These are phyloP conservation scores for Rhododendron henanense DNA, from an alignment of 148 eudicot species.

Conservation along the genomic window DNA sequence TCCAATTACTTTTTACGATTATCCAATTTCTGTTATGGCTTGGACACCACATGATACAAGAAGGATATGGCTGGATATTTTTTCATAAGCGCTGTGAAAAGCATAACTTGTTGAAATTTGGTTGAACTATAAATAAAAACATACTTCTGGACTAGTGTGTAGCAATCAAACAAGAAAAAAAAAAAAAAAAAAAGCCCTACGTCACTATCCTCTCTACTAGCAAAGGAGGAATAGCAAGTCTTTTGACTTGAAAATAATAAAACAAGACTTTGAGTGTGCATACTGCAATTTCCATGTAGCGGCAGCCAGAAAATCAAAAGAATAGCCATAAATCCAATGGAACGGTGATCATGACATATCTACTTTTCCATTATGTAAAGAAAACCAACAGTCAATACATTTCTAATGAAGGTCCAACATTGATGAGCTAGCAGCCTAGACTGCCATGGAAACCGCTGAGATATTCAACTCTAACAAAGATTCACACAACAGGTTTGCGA, in stretches of 20 bases:
- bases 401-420: not conserved
- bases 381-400: not conserved
- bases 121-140: not conserved
- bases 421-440: not conserved
- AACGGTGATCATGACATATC: not conserved
- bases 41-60: not conserved
- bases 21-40: not conserved
- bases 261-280: not conserved
- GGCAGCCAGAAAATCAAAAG: not conserved
- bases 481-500: not conserved
- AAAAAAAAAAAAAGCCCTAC: not conserved
- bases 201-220: not conserved
- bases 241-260: not conserved
- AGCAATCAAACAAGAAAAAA: not conserved
- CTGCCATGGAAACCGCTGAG: not conserved
- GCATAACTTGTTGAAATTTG: not conserved
- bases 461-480: not conserved
- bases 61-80: not conserved
- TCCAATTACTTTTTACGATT: not conserved
- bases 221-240: not conserved
- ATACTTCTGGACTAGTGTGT: not conserved
- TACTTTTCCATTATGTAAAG: not conserved
- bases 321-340: not conserved
- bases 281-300: not conserved
- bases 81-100: not conserved